These are phyloP conservation scores for Tricholoma bakamatsutake DNA, from an alignment of 768 basidiomycete genomes.

Conservation along the genomic window DNA sequence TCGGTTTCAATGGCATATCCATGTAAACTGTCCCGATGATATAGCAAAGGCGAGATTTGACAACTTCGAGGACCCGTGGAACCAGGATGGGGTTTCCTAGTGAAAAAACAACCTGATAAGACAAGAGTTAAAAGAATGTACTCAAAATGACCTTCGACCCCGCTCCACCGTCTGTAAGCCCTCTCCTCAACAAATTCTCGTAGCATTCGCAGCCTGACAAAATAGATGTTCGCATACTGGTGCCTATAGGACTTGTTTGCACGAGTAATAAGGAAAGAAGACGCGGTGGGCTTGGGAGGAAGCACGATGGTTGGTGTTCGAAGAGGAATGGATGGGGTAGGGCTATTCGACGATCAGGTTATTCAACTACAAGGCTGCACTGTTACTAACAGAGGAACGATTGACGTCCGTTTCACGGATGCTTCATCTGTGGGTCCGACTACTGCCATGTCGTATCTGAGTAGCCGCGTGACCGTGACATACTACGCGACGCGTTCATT, in stretches of 20 bases:
- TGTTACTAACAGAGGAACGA: not conserved
- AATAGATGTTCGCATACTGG: constrained; percentile 57
- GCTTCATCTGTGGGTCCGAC: not conserved
- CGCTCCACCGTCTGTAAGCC: constrained; percentile 36
- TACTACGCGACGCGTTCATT: not conserved
- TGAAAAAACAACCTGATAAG: not conserved
- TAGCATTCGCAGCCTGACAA: constrained; percentile 38
- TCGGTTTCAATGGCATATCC: constrained; percentile 99
- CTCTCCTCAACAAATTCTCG: constrained; percentile 34
- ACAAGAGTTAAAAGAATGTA: not conserved
- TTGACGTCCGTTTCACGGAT: not conserved
- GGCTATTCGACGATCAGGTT: constrained; percentile 11
- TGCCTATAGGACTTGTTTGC: constrained; percentile 45
- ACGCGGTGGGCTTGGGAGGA: constrained; percentile 27
- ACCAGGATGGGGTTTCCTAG: constrained; percentile 66
- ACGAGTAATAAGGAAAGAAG: constrained; percentile 40
- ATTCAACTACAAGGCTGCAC: not conserved
- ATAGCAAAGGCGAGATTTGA: constrained; percentile 81
- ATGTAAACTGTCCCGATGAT: constrained; percentile 95
- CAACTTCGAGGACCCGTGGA: constrained; percentile 82
- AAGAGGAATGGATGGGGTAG: constrained; percentile 17
- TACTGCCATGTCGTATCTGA: not conserved
- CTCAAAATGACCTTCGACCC: constrained; percentile 29
- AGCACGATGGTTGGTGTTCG: constrained; percentile 36
- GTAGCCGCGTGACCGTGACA: not conserved